Evolutionary conservation across 305 asterid genomes (phyloP).

Genomic region (Fraxinus baroniana): DNA sequence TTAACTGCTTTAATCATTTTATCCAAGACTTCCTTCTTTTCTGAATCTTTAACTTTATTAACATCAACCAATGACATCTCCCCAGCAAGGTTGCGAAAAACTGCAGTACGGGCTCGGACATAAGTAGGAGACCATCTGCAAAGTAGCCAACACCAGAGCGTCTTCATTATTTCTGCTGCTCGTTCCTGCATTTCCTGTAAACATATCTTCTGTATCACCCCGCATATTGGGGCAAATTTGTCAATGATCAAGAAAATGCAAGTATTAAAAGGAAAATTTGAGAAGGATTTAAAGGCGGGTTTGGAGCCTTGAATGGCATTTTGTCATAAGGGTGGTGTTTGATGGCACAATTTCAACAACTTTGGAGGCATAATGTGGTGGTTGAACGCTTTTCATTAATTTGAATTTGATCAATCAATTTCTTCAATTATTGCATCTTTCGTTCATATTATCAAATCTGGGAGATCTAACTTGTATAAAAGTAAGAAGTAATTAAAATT

Average conservation of each 20-base stretch:
- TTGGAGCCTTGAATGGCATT: conserved; percentile 19
- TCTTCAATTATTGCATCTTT: not conserved
- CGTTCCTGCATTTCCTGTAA: conserved; percentile 29
- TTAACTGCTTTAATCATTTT: conserved; percentile 47
- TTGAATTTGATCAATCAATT: conserved; percentile 4
- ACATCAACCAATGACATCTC: conserved; percentile 66
- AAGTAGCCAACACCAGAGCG: conserved; percentile 54
- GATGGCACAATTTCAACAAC: conserved; percentile 42
- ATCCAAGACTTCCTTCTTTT: conserved; percentile 56
- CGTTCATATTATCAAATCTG: not conserved
- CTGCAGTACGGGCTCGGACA: conserved; percentile 54
- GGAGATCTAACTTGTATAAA: not conserved
- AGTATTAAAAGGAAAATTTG: conserved; percentile 5
- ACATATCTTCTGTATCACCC: conserved; percentile 30
- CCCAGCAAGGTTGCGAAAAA: conserved; percentile 50
- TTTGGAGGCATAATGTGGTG: conserved; percentile 44
- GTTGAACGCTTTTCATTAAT: conserved; percentile 37
- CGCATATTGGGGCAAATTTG: conserved; percentile 20
- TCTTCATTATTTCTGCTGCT: conserved; percentile 46
- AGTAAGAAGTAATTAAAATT: conserved; percentile 17
- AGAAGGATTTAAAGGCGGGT: conserved; percentile 35
- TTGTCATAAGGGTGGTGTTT: not conserved
- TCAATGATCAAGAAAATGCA: not conserved
- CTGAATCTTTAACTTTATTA: conserved; percentile 41
- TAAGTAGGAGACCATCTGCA: conserved; percentile 65